Percentiles rank a stretch among this genome's conserved stretches.
Evolutionary conservation across 306 rosid species (phyloP).

Genomic region (Trichosanthes truncata): DNA sequence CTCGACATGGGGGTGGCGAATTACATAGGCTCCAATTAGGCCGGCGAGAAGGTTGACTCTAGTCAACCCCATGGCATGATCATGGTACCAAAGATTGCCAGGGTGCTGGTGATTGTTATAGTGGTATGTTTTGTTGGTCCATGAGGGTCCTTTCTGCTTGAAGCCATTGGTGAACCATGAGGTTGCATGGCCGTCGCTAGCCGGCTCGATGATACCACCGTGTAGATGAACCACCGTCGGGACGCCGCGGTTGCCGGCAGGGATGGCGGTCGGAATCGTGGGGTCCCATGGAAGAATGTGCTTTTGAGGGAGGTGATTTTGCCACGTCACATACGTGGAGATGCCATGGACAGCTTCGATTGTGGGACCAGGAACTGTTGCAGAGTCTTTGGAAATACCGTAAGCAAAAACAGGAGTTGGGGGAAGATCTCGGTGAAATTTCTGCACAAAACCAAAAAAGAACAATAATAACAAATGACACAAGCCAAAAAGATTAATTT

Average conservation of each 20-base stretch:
- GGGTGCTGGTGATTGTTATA: conserved; percentile 64
- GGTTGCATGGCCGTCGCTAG: conserved; percentile 54
- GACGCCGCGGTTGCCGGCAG: conserved; percentile 28
- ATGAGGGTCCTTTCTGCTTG: conserved; percentile 27
- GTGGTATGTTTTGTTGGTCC: conserved; percentile 34
- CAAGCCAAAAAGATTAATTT: not conserved
- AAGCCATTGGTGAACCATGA: conserved; percentile 57
- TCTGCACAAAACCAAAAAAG: conserved; percentile 31
- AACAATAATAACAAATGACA: not conserved
- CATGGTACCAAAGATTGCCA: conserved; percentile 79
- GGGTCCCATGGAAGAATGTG: conserved; percentile 87
- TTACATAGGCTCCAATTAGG: conserved; percentile 48
- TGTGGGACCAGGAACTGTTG: conserved; percentile 80
- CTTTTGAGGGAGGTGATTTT: conserved; percentile 49
- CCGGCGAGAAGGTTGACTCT: conserved; percentile 17
- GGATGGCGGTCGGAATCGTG: conserved; percentile 48
- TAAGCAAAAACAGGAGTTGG: conserved; percentile 57
- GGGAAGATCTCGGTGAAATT: conserved; percentile 70
- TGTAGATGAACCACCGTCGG: conserved; percentile 84
- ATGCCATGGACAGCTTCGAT: conserved; percentile 50
- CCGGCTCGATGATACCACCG: conserved; percentile 53
- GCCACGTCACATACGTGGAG: conserved; percentile 52
- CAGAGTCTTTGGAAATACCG: conserved; percentile 26
- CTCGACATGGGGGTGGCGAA: conserved; percentile 41
- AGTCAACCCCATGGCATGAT: conserved; percentile 62